phyloP scores from a whole-genome alignment of 768 basidiomycete genomes.

The Lepiota venenata region DNA sequence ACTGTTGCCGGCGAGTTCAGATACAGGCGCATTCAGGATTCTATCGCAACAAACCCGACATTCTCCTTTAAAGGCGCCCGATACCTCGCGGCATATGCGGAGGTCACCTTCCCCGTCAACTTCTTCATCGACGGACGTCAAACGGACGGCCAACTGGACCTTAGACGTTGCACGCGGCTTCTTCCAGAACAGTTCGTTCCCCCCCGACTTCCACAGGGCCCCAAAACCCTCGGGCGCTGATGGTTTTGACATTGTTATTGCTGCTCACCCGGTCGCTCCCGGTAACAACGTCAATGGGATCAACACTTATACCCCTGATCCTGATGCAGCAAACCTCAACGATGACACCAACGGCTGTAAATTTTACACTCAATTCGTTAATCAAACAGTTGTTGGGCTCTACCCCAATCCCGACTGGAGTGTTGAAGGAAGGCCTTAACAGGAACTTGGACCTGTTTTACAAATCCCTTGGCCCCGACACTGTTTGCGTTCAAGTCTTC shows the following conservation, averaged over 20 bases:
- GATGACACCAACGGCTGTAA: too few species aligned
- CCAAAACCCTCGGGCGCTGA: slow-evolving; percentile 2
- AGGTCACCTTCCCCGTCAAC: slow-evolving; percentile 13
- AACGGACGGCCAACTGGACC: slow-evolving; percentile 12
- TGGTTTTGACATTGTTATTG: slow-evolving; percentile 1
- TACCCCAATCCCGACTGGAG: slow-evolving; percentile 20
- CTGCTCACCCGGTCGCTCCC: slow-evolving; percentile 14
- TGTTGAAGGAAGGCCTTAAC: slow-evolving; percentile 11
- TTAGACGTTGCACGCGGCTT: slow-evolving; percentile 16
- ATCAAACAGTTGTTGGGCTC: slow-evolving; percentile 11
- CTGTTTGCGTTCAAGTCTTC: slow-evolving; percentile 12
- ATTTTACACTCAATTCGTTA: slow-evolving; percentile 16
- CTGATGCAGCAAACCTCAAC: too few species aligned
- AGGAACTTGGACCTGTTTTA: slow-evolving; percentile 14
- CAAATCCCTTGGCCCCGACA: neutral
- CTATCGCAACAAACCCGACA: slow-evolving; percentile 18
- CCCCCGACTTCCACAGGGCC: slow-evolving; percentile 14
- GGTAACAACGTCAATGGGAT: slow-evolving; percentile 13
- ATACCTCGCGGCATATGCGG: slow-evolving; percentile 16
- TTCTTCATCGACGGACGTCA: slow-evolving; percentile 20
- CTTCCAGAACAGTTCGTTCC: slow-evolving; percentile 17
- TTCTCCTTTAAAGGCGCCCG: slow-evolving; percentile 15
- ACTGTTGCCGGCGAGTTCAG: slow-evolving; percentile 17
- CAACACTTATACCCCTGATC: neutral
- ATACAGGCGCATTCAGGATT: slow-evolving; percentile 17